Evolutionary conservation across 805 yeast species (phyloP).

Genomic region (Isabelozyma pseudorhagii): DNA sequence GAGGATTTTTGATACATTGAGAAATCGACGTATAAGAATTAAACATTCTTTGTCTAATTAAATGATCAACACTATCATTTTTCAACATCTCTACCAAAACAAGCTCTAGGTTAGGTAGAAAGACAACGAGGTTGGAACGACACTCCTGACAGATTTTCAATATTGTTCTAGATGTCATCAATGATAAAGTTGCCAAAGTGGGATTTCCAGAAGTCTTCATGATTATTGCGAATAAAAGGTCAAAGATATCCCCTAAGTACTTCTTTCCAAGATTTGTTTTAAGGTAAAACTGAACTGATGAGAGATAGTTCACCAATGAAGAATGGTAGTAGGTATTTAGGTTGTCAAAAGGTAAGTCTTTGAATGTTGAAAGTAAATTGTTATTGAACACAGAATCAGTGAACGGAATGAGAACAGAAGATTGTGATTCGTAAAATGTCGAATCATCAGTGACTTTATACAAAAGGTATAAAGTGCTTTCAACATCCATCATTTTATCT

Average conservation of each 20-base stretch:
- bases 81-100: slow-evolving; percentile 47
- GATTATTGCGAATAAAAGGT: slow-evolving; percentile 47
- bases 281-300: slow-evolving; percentile 61
- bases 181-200: slow-evolving; percentile 28
- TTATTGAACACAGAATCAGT: slow-evolving; percentile 20
- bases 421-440: slow-evolving; percentile 33
- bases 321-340: slow-evolving; percentile 15
- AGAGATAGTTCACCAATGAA: slow-evolving; percentile 55
- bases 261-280: slow-evolving; percentile 40
- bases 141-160: slow-evolving; percentile 57
- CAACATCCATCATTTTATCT: slow-evolving; percentile 42
- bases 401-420: slow-evolving; percentile 19
- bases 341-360: slow-evolving; percentile 5
- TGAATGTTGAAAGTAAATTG: slow-evolving; percentile 17
- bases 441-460: slow-evolving; percentile 55
- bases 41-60: slow-evolving; percentile 57
- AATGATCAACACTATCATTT: slow-evolving; percentile 33
- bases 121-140: slow-evolving; percentile 35
- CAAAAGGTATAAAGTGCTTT: slow-evolving; percentile 59
- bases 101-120: slow-evolving; percentile 47
- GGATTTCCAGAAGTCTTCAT: slow-evolving; percentile 23
- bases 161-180: slow-evolving; percentile 50
- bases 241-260: slow-evolving; percentile 51
- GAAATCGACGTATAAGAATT: slow-evolving; percentile 63
- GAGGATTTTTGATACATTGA: slow-evolving; percentile 50